Evolutionary conservation across 164 flowering plant species (phyloP).

Genomic region (Umbellularia californica): DNA sequence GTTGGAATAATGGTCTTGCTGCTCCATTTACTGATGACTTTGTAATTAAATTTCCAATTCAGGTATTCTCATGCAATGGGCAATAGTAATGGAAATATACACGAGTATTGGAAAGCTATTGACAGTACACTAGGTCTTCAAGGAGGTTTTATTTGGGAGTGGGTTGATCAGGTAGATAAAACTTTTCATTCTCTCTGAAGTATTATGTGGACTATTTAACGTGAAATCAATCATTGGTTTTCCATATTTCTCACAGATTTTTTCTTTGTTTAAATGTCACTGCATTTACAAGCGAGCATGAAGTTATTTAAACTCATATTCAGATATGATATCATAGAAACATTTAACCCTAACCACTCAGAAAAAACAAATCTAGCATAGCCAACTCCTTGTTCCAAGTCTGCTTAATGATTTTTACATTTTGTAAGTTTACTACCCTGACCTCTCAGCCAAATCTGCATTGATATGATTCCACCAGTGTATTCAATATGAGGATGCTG

Average conservation of each 20-base stretch:
- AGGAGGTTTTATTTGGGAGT: conserved; percentile 99
- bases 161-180: conserved; percentile 82
- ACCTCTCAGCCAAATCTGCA: too few relatives aligned
- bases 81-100: conserved; percentile 84
- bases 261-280: not conserved
- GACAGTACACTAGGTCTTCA: conserved; percentile 89
- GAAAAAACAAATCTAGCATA: too few relatives aligned
- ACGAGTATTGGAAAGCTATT: conserved; percentile 91
- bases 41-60: conserved; percentile 8
- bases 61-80: conserved; percentile 99
- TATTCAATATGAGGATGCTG: too few relatives aligned
- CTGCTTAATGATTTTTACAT: too few relatives aligned
- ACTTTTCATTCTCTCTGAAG: not conserved
- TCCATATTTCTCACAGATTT: not conserved
- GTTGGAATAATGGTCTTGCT: not conserved
- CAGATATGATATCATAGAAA: too few relatives aligned
- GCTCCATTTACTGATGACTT: not conserved
- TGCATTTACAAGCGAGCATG: not conserved
- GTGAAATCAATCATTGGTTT: not conserved
- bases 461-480: too few relatives aligned
- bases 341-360: too few relatives aligned
- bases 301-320: too few relatives aligned
- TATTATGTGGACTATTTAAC: not conserved
- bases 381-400: too few relatives aligned
- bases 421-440: too few relatives aligned